Percentiles rank a stretch among this genome's conserved stretches.
phyloP scores from a whole-genome alignment of 108 stramenopile species.

The Craspedostauros australis region DNA sequence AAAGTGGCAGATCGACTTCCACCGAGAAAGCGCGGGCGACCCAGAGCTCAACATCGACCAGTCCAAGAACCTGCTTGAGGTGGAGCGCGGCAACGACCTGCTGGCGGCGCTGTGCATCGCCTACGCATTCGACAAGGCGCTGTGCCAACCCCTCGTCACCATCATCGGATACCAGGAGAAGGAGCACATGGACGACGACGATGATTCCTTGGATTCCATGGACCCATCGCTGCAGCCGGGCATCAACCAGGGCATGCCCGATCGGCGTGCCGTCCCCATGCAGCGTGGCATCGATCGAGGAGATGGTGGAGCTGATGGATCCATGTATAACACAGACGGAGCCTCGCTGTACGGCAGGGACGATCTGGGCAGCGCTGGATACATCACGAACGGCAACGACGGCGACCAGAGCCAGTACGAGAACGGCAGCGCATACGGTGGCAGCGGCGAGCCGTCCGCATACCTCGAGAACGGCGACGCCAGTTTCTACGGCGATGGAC shows the following conservation, averaged over 20 bases:
- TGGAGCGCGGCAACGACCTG: constrained; percentile 37
- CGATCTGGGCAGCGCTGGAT: not conserved
- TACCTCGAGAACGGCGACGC: too few species aligned
- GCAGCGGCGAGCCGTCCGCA: not conserved
- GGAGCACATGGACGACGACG: constrained; percentile 32
- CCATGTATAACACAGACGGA: not conserved
- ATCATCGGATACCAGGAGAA: constrained; percentile 35
- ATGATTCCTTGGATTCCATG: constrained; percentile 10
- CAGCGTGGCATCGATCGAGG: not conserved
- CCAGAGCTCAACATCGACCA: constrained; percentile 36
- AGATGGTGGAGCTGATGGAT: not conserved
- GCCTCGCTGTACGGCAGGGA: not conserved
- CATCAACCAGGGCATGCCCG: not conserved
- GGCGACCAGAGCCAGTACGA: not conserved
- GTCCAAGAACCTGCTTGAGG: constrained; percentile 28
- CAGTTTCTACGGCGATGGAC: too few species aligned
- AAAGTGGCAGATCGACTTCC: constrained; percentile 33
- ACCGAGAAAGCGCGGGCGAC: constrained; percentile 19
- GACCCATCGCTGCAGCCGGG: not conserved
- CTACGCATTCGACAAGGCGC: constrained; percentile 35
- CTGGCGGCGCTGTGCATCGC: constrained; percentile 40
- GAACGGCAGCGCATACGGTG: not conserved
- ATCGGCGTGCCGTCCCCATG: not conserved
- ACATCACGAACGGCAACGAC: constrained; percentile 2
- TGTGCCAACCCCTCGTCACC: constrained; percentile 36